Conservation (phyloP, 108 stramenopile species). For the Skeletonema marinoi region DNA sequence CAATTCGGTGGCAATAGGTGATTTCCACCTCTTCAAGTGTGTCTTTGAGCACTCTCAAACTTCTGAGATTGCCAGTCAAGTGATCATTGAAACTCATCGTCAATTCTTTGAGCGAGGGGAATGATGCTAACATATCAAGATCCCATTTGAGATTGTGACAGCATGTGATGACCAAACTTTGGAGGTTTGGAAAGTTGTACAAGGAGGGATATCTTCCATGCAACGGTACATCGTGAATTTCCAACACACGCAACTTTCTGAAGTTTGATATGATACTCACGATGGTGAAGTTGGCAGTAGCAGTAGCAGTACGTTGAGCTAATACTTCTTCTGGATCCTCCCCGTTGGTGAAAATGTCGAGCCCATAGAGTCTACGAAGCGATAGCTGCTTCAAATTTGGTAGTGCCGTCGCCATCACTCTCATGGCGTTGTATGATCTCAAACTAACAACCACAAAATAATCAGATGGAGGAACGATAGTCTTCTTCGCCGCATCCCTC, state of each 20-base stretch:
- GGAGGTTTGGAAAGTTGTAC: neutral
- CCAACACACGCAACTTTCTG: neutral
- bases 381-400: neutral
- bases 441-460: neutral
- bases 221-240: neutral
- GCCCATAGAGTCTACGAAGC: neutral
- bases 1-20: no score
- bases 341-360: neutral
- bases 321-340: neutral
- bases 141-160: no score
- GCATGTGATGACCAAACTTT: no score
- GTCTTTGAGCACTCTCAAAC: neutral
- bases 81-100: no score
- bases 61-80: neutral
- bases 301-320: neutral
- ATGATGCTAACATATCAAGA: no score
- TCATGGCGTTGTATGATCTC: neutral
- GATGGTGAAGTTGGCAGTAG: neutral
- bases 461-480: conserved; percentile 4
- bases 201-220: conserved; percentile 4
- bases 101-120: no score
- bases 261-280: neutral
- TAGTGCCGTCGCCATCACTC: neutral
- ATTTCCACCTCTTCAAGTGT: no score
- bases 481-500: conserved; percentile 1